Percentiles rank a stretch among this genome's conserved stretches.
Conservation (phyloP, 331 rosid genomes). For the Phaseolus coccineus region DNA sequence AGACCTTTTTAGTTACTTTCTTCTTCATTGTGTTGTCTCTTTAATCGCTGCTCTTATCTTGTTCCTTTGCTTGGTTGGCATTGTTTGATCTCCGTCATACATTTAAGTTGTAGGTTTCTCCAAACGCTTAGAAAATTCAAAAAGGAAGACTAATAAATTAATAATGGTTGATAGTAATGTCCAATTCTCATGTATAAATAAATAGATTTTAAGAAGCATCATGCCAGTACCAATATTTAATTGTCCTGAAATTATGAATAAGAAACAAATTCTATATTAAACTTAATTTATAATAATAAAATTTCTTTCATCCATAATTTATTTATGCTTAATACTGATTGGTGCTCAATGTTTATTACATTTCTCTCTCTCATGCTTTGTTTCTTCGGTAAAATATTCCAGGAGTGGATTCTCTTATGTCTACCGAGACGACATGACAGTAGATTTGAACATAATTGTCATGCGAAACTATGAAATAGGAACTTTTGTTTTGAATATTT, state of each 20-base stretch:
- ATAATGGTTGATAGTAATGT: not conserved
- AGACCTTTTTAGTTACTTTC: not conserved
- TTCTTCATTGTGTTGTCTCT: slow-evolving; percentile 18
- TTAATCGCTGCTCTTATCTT: not conserved
- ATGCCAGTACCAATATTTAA: not conserved
- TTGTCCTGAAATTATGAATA: not conserved
- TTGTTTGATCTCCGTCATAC: not conserved
- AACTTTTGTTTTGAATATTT: not conserved
- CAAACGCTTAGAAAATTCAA: not conserved
- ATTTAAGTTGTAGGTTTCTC: not conserved
- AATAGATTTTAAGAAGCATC: slow-evolving; percentile 4
- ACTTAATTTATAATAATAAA: not conserved
- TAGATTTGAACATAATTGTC: not conserved
- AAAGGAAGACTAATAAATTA: not conserved
- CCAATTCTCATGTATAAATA: not conserved
- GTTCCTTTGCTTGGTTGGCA: not conserved
- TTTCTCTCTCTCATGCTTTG: not conserved
- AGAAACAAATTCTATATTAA: not conserved
- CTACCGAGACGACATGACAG: not conserved
- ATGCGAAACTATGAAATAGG: not conserved
- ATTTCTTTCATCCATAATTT: not conserved
- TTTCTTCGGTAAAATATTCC: not conserved
- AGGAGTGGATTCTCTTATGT: not conserved
- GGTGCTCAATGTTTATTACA: not conserved
- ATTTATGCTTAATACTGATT: not conserved